These are phyloP conservation scores for Macroventuria anomochaeta DNA, from an alignment of 2,329 filamentous ascomycete species.

Conservation along the genomic window DNA sequence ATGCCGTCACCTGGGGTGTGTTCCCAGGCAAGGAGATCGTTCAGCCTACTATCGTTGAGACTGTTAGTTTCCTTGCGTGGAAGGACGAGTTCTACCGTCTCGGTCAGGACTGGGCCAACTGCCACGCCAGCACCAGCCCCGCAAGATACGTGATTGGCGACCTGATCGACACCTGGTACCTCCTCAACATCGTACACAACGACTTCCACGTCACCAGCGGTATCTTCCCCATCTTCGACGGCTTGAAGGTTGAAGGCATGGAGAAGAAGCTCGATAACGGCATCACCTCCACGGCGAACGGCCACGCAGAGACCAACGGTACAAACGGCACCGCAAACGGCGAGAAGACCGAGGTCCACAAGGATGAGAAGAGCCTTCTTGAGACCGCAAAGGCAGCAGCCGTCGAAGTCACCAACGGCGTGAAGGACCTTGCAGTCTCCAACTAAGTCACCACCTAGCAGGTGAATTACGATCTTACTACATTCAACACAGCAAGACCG, in stretches of 20 bases:
- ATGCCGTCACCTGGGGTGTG: conserved; percentile 99
- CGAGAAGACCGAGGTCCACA: conserved; percentile 5
- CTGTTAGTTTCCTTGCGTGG: conserved; percentile 96
- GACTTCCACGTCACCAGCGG: conserved; percentile 87
- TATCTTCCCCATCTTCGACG: conserved; percentile 87
- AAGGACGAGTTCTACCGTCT: conserved; percentile 96
- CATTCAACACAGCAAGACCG: conserved; percentile 45
- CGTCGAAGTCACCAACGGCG: conserved; percentile 39
- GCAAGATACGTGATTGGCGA: conserved; percentile 80
- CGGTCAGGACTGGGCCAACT: conserved; percentile 92
- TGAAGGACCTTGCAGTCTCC: conserved; percentile 36
- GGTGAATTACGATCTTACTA: conserved; percentile 30
- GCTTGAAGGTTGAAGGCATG: conserved; percentile 71
- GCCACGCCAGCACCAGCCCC: conserved; percentile 76
- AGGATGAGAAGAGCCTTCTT: conserved; percentile 26
- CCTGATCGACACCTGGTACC: conserved; percentile 88
- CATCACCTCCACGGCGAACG: conserved; percentile 14
- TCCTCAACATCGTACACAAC: conserved; percentile 98
- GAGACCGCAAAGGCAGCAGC: conserved; percentile 39
- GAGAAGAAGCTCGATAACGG: conserved; percentile 53
- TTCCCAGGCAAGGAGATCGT: conserved; percentile 99
- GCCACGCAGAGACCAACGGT: conserved; percentile 15
- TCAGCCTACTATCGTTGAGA: conserved; percentile 99
- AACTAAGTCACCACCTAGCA: conserved; percentile 25
- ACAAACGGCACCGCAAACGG: conserved; percentile 22